phyloP scores from a whole-genome alignment of 768 basidiomycete species.

The Tephrocybe rancida region DNA sequence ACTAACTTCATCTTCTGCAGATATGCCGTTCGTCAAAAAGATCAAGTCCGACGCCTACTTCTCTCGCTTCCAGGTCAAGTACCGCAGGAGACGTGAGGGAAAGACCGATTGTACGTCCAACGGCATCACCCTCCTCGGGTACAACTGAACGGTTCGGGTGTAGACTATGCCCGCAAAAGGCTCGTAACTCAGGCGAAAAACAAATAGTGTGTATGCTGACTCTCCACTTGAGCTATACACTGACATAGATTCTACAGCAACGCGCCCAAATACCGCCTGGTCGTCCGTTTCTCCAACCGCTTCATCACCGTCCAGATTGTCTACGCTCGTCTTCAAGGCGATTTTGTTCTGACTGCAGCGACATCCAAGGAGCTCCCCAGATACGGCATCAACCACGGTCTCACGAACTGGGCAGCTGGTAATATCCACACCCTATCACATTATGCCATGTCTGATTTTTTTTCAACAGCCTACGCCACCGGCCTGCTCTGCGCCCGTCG shows the following conservation, averaged over 20 bases:
- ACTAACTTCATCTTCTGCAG: constrained; percentile 25
- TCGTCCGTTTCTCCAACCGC: constrained; percentile 98
- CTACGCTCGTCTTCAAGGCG: constrained; percentile 97
- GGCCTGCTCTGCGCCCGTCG: constrained; percentile 95
- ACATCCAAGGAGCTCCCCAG: constrained; percentile 89
- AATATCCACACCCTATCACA: constrained; percentile 18
- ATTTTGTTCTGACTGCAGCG: constrained; percentile 89
- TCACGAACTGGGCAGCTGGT: constrained; percentile 99
- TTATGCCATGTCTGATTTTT: not conserved
- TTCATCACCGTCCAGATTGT: constrained; percentile 94
- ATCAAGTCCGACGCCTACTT: constrained; percentile 97
- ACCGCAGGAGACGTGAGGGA: constrained; percentile 95
- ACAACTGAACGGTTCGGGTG: constrained; percentile 16
- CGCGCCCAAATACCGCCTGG: constrained; percentile 96
- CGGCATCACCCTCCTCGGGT: not conserved
- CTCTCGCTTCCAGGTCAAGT: constrained; percentile 98
- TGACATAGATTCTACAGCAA: constrained; percentile 51
- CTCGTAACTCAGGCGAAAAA: constrained; percentile 98
- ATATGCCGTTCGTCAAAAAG: constrained; percentile 97
- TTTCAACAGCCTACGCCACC: constrained; percentile 83
- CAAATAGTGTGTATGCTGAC: constrained; percentile 74
- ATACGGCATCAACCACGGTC: constrained; percentile 97
- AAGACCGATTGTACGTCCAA: constrained; percentile 91
- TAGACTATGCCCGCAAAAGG: constrained; percentile 97
- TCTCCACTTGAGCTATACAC: too few species aligned